phyloP scores from a whole-genome alignment of 1,139 yeast genomes.

The Suhomyces guaymorum region DNA sequence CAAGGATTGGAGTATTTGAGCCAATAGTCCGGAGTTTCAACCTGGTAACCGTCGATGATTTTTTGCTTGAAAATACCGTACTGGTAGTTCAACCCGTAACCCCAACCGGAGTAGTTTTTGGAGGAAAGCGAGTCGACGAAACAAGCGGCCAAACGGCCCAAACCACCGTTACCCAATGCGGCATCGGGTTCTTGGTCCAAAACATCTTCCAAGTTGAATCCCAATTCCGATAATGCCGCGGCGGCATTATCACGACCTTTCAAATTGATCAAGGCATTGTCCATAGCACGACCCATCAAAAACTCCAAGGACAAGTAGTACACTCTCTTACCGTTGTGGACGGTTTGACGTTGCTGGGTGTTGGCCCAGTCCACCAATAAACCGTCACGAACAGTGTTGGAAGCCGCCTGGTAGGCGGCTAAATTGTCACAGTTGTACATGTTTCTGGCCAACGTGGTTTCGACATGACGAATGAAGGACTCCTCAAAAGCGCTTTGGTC shows the following conservation, averaged over 20 bases:
- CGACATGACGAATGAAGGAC: slow-evolving; percentile 81
- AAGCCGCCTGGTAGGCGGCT: slow-evolving; percentile 91
- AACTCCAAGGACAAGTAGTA: slow-evolving; percentile 88
- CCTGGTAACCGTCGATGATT: slow-evolving; percentile 90
- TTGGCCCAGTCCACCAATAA: slow-evolving; percentile 87
- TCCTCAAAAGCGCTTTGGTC: slow-evolving; percentile 54
- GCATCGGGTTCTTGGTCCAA: slow-evolving; percentile 90
- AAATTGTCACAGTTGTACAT: slow-evolving; percentile 88
- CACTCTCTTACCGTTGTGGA: slow-evolving; percentile 81
- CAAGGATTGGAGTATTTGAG: slow-evolving; percentile 84
- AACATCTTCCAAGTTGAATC: slow-evolving; percentile 85
- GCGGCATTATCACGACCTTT: slow-evolving; percentile 51
- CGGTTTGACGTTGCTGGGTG: slow-evolving; percentile 87
- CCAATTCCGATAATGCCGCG: slow-evolving; percentile 68
- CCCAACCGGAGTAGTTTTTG: slow-evolving; percentile 93
- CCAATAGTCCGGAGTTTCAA: slow-evolving; percentile 95
- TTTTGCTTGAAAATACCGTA: slow-evolving; percentile 92
- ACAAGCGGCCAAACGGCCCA: slow-evolving; percentile 94
- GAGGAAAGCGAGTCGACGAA: slow-evolving; percentile 87
- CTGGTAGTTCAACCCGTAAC: slow-evolving; percentile 90
- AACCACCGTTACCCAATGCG: slow-evolving; percentile 92
- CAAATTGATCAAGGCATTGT: slow-evolving; percentile 86
- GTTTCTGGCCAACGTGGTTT: slow-evolving; percentile 84
- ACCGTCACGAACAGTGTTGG: slow-evolving; percentile 76
- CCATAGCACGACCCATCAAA: slow-evolving; percentile 94